Conservation (phyloP, 2,329 filamentous ascomycete genomes). For the Geosmithia morbida region DNA sequence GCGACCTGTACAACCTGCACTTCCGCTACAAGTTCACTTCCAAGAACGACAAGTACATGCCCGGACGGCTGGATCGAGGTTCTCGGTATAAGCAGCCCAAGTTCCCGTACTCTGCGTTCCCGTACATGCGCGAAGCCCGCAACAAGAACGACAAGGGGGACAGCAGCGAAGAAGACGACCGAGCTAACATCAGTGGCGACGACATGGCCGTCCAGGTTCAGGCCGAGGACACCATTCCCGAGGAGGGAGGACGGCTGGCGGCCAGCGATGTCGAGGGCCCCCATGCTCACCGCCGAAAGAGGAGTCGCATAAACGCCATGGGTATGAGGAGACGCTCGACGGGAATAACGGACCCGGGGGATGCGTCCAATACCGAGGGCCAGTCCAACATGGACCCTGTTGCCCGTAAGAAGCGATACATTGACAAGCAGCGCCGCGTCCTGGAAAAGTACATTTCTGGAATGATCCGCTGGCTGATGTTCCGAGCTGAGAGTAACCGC, state of each 20-base stretch:
- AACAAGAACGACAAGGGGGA: slow-evolving; percentile 70
- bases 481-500: slow-evolving; percentile 87
- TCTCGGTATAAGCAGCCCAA: slow-evolving; percentile 68
- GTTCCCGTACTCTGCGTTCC: slow-evolving; percentile 81
- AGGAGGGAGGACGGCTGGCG: slow-evolving; percentile 42
- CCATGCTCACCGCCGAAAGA: slow-evolving; percentile 23
- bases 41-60: slow-evolving; percentile 69
- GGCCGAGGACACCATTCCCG: slow-evolving; percentile 29
- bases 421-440: slow-evolving; percentile 70
- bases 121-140: slow-evolving; percentile 71
- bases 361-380: slow-evolving; percentile 24
- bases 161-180: slow-evolving; percentile 61
- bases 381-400: slow-evolving; percentile 35
- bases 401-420: slow-evolving; percentile 41
- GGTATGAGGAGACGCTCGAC: slow-evolving; percentile 39
- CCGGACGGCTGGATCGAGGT: slow-evolving; percentile 50
- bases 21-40: slow-evolving; percentile 83
- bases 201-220: slow-evolving; percentile 37
- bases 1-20: slow-evolving; percentile 86
- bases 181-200: slow-evolving; percentile 20
- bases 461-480: slow-evolving; percentile 94
- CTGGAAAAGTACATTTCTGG: slow-evolving; percentile 84
- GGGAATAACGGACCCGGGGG: slow-evolving; percentile 28
- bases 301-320: slow-evolving; percentile 38
- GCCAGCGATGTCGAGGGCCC: slow-evolving; percentile 17